These are phyloP conservation scores for Aplosporella prunicola DNA, from an alignment of 2,329 filamentous ascomycete species.

Conservation along the genomic window DNA sequence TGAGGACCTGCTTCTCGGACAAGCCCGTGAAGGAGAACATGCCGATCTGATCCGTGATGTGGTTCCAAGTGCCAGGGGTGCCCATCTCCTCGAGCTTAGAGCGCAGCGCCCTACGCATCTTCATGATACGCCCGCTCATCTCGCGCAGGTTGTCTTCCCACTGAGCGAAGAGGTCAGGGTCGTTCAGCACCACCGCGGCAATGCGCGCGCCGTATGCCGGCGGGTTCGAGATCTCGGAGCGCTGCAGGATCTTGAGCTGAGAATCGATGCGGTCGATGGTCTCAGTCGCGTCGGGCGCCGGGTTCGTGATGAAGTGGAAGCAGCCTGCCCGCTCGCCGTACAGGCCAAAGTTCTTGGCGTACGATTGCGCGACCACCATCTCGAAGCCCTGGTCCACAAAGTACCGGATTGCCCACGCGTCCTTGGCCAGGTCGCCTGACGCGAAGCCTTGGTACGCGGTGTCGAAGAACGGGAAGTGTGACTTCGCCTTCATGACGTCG, in stretches of 20 bases:
- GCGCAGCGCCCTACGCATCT: conserved; percentile 74
- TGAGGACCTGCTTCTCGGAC: conserved; percentile 61
- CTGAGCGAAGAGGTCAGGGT: conserved; percentile 68
- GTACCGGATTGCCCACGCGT: conserved; percentile 88
- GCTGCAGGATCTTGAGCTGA: conserved; percentile 88
- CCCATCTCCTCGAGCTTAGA: conserved; percentile 71
- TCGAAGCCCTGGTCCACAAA: conserved; percentile 88
- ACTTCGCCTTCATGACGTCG: conserved; percentile 61
- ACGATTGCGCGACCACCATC: conserved; percentile 44
- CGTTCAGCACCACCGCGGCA: conserved; percentile 74
- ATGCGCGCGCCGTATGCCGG: conserved; percentile 91
- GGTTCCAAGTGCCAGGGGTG: conserved; percentile 88
- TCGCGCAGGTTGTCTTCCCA: conserved; percentile 88
- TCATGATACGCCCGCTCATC: conserved; percentile 92
- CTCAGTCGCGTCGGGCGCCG: conserved; percentile 55
- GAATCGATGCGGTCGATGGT: conserved; percentile 60
- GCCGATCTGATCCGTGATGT: conserved; percentile 97
- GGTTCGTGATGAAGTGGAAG: conserved; percentile 83
- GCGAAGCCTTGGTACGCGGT: conserved; percentile 97
- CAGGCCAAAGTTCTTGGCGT: conserved; percentile 58
- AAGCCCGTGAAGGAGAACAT: conserved; percentile 97
- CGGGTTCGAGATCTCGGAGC: conserved; percentile 95
- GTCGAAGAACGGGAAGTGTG: conserved; percentile 97
- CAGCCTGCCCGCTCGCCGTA: conserved; percentile 94
- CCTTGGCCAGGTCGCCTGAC: conserved; percentile 73